These are phyloP conservation scores for Alternaria tenuissima DNA, from an alignment of 2,329 filamentous ascomycete genomes.

Conservation along the genomic window DNA sequence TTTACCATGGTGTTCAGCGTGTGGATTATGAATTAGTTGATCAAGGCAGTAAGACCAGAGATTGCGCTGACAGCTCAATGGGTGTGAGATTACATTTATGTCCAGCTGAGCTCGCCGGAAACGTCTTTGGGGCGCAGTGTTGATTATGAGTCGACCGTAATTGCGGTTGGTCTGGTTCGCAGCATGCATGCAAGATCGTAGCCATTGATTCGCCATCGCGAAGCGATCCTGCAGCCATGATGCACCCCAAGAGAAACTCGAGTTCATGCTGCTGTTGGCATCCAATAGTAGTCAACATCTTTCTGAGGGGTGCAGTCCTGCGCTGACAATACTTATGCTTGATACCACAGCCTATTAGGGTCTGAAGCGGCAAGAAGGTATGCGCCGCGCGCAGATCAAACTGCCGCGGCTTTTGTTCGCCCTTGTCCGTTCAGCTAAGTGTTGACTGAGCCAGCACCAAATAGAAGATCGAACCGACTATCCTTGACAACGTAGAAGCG, in stretches of 20 bases:
- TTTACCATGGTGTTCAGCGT: neutral
- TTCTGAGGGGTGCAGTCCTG: neutral
- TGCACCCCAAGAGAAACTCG: constrained; percentile 1
- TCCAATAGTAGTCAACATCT: neutral
- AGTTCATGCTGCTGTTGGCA: neutral
- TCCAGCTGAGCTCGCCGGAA: neutral
- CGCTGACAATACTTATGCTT: neutral
- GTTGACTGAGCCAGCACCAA: neutral
- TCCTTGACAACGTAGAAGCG: constrained; percentile 12
- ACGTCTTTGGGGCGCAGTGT: constrained; percentile 8
- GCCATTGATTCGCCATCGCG: constrained; percentile 4
- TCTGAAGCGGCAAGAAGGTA: neutral
- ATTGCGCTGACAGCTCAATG: neutral
- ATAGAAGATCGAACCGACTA: constrained; percentile 12
- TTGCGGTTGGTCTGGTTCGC: constrained; percentile 8
- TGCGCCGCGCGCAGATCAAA: neutral
- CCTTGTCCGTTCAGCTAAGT: neutral
- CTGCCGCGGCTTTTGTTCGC: neutral
- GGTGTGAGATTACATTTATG: neutral
- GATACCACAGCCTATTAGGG: neutral
- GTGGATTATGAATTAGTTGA: neutral
- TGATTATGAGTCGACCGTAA: neutral
- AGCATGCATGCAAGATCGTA: constrained; percentile 4
- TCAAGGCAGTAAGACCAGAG: neutral
- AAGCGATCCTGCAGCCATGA: constrained; percentile 11